Conservation (phyloP, 345 rosid species). For the Theobroma cacao region DNA sequence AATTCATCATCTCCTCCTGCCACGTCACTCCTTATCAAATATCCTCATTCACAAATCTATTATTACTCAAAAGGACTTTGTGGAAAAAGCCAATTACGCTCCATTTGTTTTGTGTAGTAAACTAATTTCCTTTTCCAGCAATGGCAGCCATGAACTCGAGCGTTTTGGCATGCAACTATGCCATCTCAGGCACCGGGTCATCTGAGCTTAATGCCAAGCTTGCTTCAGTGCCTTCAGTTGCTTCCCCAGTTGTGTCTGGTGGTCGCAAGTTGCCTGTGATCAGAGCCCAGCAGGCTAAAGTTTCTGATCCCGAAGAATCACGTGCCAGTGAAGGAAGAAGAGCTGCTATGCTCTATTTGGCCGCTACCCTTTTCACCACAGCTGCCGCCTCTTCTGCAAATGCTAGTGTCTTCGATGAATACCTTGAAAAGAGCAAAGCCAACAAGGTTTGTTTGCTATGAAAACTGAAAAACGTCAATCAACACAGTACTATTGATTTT, state of each 20-base stretch:
- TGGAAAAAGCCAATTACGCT: not conserved
- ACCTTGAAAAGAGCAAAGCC: slow-evolving; percentile 94
- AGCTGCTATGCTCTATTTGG: slow-evolving; percentile 63
- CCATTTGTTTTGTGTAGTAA: not conserved
- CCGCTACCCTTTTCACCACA: slow-evolving; percentile 70
- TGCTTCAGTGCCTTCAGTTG: slow-evolving; percentile 34
- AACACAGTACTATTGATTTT: not conserved
- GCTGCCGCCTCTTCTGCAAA: slow-evolving; percentile 67
- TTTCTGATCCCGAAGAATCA: slow-evolving; percentile 29
- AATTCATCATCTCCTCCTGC: slow-evolving; percentile 44
- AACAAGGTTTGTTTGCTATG: slow-evolving; percentile 68
- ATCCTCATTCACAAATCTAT: slow-evolving; percentile 19
- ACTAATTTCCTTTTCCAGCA: not conserved
- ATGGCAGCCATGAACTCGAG: slow-evolving; percentile 89
- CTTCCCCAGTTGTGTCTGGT: slow-evolving; percentile 36
- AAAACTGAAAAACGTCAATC: not conserved
- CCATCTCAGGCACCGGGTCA: slow-evolving; percentile 58
- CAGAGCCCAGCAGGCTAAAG: slow-evolving; percentile 49
- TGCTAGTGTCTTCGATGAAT: slow-evolving; percentile 84
- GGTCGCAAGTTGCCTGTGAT: slow-evolving; percentile 52
- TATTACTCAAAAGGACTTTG: not conserved
- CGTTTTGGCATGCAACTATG: slow-evolving; percentile 80
- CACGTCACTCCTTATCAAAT: slow-evolving; percentile 37
- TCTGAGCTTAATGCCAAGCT: slow-evolving; percentile 63
- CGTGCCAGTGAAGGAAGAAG: slow-evolving; percentile 57